Evolutionary conservation across 208 protist genomes (phyloP).

Genomic region (Acanthamoeba sp.): DNA sequence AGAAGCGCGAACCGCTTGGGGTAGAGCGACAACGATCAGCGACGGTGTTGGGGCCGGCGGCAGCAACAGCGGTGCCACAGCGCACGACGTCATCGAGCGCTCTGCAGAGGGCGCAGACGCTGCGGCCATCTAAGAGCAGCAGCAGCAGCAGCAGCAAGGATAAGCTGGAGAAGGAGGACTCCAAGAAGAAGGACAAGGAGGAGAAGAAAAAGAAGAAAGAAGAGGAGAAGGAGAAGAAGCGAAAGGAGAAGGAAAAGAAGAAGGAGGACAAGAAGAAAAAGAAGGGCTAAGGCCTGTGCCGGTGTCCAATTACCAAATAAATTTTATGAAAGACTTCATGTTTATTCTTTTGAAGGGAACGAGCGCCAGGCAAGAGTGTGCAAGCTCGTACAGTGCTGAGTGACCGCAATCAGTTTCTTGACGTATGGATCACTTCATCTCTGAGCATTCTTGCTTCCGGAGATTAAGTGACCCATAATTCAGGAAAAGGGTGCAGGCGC

Average conservation of each 20-base stretch:
- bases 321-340: too few species aligned
- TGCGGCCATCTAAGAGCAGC: background rate
- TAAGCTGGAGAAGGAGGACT: background rate
- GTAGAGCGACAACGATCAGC: background rate
- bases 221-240: background rate
- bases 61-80: background rate
- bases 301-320: too few species aligned
- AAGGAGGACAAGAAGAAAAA: slow-evolving; percentile 7
- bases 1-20: background rate
- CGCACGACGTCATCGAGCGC: background rate
- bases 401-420: too few species aligned
- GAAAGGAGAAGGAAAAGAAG: slow-evolving; percentile 2
- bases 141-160: background rate
- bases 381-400: too few species aligned
- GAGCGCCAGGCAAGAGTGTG: too few species aligned
- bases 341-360: too few species aligned
- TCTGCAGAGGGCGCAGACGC: background rate
- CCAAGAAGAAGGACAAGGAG: slow-evolving; percentile 23
- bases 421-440: background rate
- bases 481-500: background rate
- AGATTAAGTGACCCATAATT: background rate
- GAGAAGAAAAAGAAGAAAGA: slow-evolving; percentile 1
- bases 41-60: background rate
- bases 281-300: background rate
- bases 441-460: background rate